Evolutionary conservation across 2,329 filamentous ascomycete genomes (phyloP).

Genomic region (Coniella lustricola): DNA sequence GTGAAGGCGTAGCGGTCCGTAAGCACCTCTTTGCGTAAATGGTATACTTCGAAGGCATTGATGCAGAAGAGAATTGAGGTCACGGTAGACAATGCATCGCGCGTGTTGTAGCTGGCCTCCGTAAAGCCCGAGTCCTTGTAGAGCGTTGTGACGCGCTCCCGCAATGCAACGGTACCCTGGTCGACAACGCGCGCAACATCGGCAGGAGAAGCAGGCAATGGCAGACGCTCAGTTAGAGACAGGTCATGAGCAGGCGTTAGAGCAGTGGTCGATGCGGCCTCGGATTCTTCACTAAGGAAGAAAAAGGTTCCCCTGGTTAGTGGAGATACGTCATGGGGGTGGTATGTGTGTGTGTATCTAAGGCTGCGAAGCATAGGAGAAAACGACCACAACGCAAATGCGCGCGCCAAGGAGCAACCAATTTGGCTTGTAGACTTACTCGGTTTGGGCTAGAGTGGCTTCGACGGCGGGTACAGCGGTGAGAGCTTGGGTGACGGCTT

Average conservation of each 20-base stretch:
- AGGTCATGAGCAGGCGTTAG: constrained; percentile 43
- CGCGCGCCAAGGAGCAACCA: not conserved
- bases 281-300: constrained; percentile 25
- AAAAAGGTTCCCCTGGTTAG: not conserved
- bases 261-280: constrained; percentile 39
- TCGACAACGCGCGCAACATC: constrained; percentile 72
- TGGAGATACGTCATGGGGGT: no score
- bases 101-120: constrained; percentile 57
- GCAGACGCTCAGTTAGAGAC: constrained; percentile 52
- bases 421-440: constrained; percentile 30
- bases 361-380: not conserved
- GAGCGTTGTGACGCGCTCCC: constrained; percentile 55
- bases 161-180: constrained; percentile 58
- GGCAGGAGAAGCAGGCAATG: constrained; percentile 74
- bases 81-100: constrained; percentile 66
- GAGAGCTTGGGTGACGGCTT: constrained; percentile 36
- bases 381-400: not conserved
- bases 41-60: constrained; percentile 61
- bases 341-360: no score
- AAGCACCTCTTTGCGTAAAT: constrained; percentile 64
- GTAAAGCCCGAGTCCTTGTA: constrained; percentile 62
- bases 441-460: constrained; percentile 18
- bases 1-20: constrained; percentile 67
- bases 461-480: constrained; percentile 14
- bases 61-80: constrained; percentile 63